phyloP scores from a whole-genome alignment of 1,139 yeast genomes.

The Tardiomyces depauwii region DNA sequence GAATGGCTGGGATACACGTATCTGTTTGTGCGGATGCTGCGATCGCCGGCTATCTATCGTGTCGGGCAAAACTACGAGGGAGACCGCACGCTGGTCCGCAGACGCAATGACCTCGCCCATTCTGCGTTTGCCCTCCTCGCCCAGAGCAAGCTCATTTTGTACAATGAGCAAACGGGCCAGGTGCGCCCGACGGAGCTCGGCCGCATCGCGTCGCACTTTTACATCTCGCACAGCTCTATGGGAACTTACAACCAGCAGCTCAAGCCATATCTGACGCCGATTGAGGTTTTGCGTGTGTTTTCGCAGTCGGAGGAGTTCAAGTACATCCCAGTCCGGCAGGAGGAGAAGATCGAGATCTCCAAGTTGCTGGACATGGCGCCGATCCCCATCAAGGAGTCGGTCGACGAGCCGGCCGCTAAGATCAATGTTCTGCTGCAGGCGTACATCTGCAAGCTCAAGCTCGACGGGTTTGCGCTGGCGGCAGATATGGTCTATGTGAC shows the following conservation, averaged over 20 bases:
- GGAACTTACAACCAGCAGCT: slow-evolving; percentile 46
- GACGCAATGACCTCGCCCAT: slow-evolving; percentile 59
- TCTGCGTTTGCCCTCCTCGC: slow-evolving; percentile 58
- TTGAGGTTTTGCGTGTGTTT: slow-evolving; percentile 70
- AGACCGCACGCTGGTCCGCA: slow-evolving; percentile 38
- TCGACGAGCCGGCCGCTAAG: slow-evolving; percentile 68
- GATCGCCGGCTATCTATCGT: slow-evolving; percentile 61
- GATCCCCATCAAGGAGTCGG: slow-evolving; percentile 66
- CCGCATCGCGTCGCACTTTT: slow-evolving; percentile 75
- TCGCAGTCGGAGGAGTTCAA: slow-evolving; percentile 78
- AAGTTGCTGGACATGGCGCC: slow-evolving; percentile 71
- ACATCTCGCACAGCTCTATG: slow-evolving; percentile 68
- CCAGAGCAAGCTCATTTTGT: slow-evolving; percentile 45
- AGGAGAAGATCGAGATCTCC: slow-evolving; percentile 68
- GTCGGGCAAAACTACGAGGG: slow-evolving; percentile 52
- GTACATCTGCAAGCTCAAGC: slow-evolving; percentile 58
- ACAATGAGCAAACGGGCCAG: slow-evolving; percentile 38
- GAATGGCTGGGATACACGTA: slow-evolving; percentile 77
- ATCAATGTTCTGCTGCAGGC: slow-evolving; percentile 74
- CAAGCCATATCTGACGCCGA: slow-evolving; percentile 52
- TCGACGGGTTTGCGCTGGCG: slow-evolving; percentile 85
- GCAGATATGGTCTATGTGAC: slow-evolving; percentile 91
- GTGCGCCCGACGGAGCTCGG: slow-evolving; percentile 67
- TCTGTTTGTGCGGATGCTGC: slow-evolving; percentile 67
- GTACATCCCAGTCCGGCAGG: slow-evolving; percentile 73